phyloP scores from a whole-genome alignment of 228 moss, liverwort and hornwort genomes.

The Sphagnum magellanicum region DNA sequence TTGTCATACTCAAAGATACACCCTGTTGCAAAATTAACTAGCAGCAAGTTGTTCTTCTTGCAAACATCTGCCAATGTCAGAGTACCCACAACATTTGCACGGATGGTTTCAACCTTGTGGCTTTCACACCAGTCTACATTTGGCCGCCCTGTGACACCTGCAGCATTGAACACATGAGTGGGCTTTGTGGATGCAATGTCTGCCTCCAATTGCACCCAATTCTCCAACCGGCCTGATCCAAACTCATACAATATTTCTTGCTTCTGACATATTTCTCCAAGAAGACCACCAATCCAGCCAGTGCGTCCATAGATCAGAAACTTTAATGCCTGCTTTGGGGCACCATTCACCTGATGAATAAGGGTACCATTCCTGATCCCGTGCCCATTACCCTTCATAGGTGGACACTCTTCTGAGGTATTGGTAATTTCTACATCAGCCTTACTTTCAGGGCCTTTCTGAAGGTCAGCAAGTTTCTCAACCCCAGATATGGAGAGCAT shows the following conservation, averaged over 20 bases:
- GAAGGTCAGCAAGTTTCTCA: slow-evolving; percentile 48
- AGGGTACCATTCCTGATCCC: slow-evolving; percentile 4
- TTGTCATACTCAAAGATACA: slow-evolving; percentile 94
- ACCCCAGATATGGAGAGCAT: slow-evolving; percentile 55
- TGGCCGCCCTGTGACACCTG: slow-evolving; percentile 84
- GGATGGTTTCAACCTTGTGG: slow-evolving; percentile 81
- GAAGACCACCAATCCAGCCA: slow-evolving; percentile 77
- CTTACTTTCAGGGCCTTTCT: slow-evolving; percentile 20
- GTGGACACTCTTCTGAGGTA: background rate
- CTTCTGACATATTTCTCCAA: slow-evolving; percentile 67
- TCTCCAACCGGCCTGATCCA: slow-evolving; percentile 73
- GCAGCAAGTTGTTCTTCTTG: slow-evolving; percentile 49
- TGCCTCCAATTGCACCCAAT: slow-evolving; percentile 59
- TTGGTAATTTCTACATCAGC: slow-evolving; percentile 2
- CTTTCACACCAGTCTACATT: slow-evolving; percentile 98
- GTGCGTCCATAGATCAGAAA: slow-evolving; percentile 84
- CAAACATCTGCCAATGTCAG: slow-evolving; percentile 84
- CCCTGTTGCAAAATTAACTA: slow-evolving; percentile 82
- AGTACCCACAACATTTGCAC: slow-evolving; percentile 77
- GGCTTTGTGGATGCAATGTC: slow-evolving; percentile 64
- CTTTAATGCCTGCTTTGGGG: slow-evolving; percentile 42
- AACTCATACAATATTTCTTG: slow-evolving; percentile 69
- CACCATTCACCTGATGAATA: slow-evolving; percentile 15
- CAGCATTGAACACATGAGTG: slow-evolving; percentile 88
- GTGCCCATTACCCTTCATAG: slow-evolving; percentile 3